phyloP scores from a whole-genome alignment of 1,139 yeast species.

The Diutina sp. region DNA sequence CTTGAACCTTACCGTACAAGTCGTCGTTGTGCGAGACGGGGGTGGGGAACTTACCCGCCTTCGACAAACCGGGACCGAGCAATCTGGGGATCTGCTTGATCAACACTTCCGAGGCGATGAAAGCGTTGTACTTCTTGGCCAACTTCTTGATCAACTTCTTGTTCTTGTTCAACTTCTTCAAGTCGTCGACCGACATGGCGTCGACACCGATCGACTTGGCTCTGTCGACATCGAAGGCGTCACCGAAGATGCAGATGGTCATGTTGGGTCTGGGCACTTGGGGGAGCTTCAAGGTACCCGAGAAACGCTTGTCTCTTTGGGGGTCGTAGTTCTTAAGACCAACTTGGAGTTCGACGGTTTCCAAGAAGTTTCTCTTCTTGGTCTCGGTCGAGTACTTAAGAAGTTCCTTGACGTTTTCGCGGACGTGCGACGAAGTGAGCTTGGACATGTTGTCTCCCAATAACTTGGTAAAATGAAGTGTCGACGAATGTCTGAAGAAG shows the following conservation, averaged over 20 bases:
- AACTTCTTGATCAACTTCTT: slow-evolving; percentile 99
- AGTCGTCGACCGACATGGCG: slow-evolving; percentile 99
- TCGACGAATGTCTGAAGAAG: neutral
- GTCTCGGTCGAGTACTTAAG: slow-evolving; percentile 85
- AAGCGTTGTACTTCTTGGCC: slow-evolving; percentile 99
- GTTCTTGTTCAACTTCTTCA: slow-evolving; percentile 99
- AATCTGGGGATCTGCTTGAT: slow-evolving; percentile 99
- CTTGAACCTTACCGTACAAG: slow-evolving; percentile 89
- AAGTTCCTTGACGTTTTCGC: slow-evolving; percentile 92
- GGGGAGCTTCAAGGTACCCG: slow-evolving; percentile 98
- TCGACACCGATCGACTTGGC: slow-evolving; percentile 99
- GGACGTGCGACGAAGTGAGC: slow-evolving; percentile 85
- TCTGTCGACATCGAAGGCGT: slow-evolving; percentile 99
- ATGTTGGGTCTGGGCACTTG: slow-evolving; percentile 99
- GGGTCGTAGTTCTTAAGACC: slow-evolving; percentile 99
- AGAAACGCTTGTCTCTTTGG: slow-evolving; percentile 99
- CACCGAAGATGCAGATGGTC: slow-evolving; percentile 99
- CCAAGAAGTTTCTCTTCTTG: slow-evolving; percentile 99
- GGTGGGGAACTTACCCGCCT: slow-evolving; percentile 99
- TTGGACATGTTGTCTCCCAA: slow-evolving; percentile 94
- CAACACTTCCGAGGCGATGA: slow-evolving; percentile 98
- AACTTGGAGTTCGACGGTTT: slow-evolving; percentile 99
- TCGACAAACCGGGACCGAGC: slow-evolving; percentile 99
- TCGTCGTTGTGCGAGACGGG: slow-evolving; percentile 99
- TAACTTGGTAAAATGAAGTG: slow-evolving; percentile 32